Base-by-base conservation (phyloP, 345 rosid species). In the Durio zibethinus region DNA sequence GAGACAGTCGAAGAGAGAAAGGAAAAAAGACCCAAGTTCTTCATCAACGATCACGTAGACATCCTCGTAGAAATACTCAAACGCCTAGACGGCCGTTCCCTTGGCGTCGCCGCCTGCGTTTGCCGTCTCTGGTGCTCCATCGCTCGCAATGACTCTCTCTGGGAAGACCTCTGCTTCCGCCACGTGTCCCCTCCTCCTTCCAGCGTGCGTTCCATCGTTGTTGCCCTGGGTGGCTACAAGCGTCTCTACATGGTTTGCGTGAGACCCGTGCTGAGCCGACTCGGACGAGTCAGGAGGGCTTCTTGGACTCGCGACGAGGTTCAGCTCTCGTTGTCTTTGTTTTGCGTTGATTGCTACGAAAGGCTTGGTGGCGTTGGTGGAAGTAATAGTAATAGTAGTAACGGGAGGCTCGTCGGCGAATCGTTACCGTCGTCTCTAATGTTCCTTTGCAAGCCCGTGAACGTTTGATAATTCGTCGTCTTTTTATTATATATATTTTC, bases 101-200 rank as follows among this genome's bases (percentile, higher is more conserved):
- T 95, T 10, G 81, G 93, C 57, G 84, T 87, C 61, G 96, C 98
- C 16, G 91, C 99, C 59, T 88, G 96, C 82, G 99, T 93, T 66
- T 95, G 99, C 81, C 90, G 93, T 25, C 94, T 92, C 73, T 95
- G 99, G 99, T 88, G 86, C 74, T 78, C 89, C 74, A 83, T 93
- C 33, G 81, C 91, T 76, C 87, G 91, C 35, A 85, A 81, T 77
- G 97, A 95, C 82, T 86, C 96, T 12, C 82, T 90, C 52, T 95
- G 99, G 99, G 99, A 95, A 78, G 85, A 92, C 82, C 91, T 93
- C 75, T 95, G 99, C 85, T 90, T 95, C 86, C 88, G 91, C 77
- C 95, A 90, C 81, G 86, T 88, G 14, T 79, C 87, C 9, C 89
- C 93, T 21, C 88, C 89, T 14, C 88, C 97, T 15, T 78, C 94